phyloP scores from a whole-genome alignment of 2,329 filamentous ascomycete species.

The Phialocephala sp. region DNA sequence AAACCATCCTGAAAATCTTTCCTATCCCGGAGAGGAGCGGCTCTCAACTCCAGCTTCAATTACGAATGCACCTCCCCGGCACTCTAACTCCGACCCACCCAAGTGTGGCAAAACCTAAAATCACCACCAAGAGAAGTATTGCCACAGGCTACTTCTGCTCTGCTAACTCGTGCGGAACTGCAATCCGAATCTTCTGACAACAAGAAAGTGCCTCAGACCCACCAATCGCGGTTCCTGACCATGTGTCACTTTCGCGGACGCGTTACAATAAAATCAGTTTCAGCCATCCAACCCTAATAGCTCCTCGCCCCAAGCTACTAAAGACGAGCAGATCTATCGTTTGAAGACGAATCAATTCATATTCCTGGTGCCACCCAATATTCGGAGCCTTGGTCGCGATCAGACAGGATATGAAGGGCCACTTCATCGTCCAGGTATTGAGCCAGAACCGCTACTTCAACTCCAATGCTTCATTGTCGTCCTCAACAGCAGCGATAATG shows the following conservation, averaged over 20 bases:
- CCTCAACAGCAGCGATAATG: not conserved
- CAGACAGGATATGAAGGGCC: slow-evolving; percentile 11
- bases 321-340: slow-evolving; percentile 9
- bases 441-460: slow-evolving; percentile 19
- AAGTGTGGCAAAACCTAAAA: not conserved
- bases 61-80: not conserved
- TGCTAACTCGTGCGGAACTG: not conserved
- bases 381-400: slow-evolving; percentile 24
- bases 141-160: not conserved
- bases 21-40: not conserved
- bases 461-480: slow-evolving; percentile 20
- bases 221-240: not conserved
- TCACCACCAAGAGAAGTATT: not conserved
- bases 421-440: slow-evolving; percentile 13
- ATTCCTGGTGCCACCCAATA: slow-evolving; percentile 24
- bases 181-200: not conserved
- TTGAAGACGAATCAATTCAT: slow-evolving; percentile 29
- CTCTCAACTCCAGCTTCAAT: not conserved
- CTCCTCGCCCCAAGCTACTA: not conserved
- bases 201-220: not conserved
- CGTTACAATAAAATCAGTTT: slow-evolving; percentile 2
- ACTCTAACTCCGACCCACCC: not conserved
- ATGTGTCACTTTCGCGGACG: not conserved
- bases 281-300: not conserved
- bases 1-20: not conserved